phyloP scores from a whole-genome alignment of 768 basidiomycete species.

The Guyanaporus albipodus region DNA sequence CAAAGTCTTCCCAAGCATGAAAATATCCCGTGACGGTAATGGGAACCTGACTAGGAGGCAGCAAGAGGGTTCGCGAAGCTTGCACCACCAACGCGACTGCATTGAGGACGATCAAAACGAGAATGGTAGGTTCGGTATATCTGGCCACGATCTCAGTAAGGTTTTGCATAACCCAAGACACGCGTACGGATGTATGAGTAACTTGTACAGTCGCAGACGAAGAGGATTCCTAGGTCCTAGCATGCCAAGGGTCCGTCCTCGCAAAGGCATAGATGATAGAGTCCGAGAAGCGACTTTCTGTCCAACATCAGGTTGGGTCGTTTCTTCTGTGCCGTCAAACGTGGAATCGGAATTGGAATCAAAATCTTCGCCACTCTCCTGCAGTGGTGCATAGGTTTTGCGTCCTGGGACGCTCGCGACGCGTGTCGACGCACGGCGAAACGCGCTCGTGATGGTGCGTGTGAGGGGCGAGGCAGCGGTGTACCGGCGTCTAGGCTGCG shows the following conservation, averaged over 20 bases:
- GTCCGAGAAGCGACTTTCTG: slow-evolving; percentile 36
- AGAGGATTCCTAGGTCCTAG: slow-evolving; percentile 66
- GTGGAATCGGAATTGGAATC: slow-evolving; percentile 20
- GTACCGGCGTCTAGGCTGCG: slow-evolving; percentile 40
- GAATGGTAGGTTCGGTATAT: slow-evolving; percentile 82
- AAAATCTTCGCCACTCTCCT: slow-evolving; percentile 43
- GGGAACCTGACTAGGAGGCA: slow-evolving; percentile 39
- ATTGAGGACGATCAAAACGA: slow-evolving; percentile 79
- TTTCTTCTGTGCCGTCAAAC: slow-evolving; percentile 37
- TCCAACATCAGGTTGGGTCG: slow-evolving; percentile 27
- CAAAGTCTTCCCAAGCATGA: slow-evolving; percentile 83
- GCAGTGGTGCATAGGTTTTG: slow-evolving; percentile 55
- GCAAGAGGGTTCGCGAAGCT: slow-evolving; percentile 58
- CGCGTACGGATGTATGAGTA: slow-evolving; percentile 70
- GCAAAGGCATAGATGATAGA: slow-evolving; percentile 47
- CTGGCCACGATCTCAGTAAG: slow-evolving; percentile 34
- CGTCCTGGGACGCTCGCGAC: slow-evolving; percentile 73
- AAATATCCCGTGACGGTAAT: slow-evolving; percentile 73
- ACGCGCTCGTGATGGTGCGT: slow-evolving; percentile 50
- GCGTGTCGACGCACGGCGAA: slow-evolving; percentile 65
- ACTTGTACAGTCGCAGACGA: slow-evolving; percentile 56
- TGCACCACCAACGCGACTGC: slow-evolving; percentile 80
- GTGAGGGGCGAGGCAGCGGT: slow-evolving; percentile 54
- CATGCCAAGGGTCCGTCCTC: slow-evolving; percentile 75
- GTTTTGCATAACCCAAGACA: not conserved